Base-by-base conservation (phyloP, 257 asterid species). In the Ilex asprella region DNA sequence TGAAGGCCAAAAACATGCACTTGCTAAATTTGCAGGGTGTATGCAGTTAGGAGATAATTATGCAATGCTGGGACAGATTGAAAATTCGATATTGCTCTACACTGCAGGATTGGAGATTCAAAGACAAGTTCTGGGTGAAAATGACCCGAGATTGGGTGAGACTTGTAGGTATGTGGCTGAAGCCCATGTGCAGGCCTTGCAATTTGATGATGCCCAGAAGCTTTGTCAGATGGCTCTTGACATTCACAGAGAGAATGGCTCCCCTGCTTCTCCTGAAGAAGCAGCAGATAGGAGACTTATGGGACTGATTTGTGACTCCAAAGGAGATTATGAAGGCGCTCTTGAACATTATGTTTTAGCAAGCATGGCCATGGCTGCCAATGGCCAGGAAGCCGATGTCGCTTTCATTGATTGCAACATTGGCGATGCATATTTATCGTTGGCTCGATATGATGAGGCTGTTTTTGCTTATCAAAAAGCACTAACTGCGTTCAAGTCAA, bases 31-130 rank as follows among this genome's bases (percentile, higher is more conserved):
- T 59, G 84, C 96, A 0, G 99, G 99, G 43, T 84, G 92, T 74
- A 93, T 93, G 99, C 99, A 93, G 71, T 65, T 93, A 32, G 99
- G 97, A 5, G 99, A 93, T 62, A 93, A 94, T 1, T 81, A 89
- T 65, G 96, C 97, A 3, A 84, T 85, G 94, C 73, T 80, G 3
- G 95, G 97, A 3, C 87, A 87, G 71, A 79, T 87, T 10, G 94
- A 89, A 83, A 85, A 85, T 55, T 89, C 99, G 0, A 76, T 89
- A 30, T 63, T 84, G 46, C 74, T 79, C 10, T 93, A 93, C 59
- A 82, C 77, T 0, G 96, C 94, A 10, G 99, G 96, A 29, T 73
- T 86, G 63, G 99, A 89, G 78, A 89, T 93, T 16, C 99, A 93
- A 56, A 69, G 85, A 5, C 94, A 84, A 51, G 86, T 80, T 10